Evolutionary conservation across 2,329 filamentous ascomycete species (phyloP).

Genomic region (Pseudogymnoascus sp.): DNA sequence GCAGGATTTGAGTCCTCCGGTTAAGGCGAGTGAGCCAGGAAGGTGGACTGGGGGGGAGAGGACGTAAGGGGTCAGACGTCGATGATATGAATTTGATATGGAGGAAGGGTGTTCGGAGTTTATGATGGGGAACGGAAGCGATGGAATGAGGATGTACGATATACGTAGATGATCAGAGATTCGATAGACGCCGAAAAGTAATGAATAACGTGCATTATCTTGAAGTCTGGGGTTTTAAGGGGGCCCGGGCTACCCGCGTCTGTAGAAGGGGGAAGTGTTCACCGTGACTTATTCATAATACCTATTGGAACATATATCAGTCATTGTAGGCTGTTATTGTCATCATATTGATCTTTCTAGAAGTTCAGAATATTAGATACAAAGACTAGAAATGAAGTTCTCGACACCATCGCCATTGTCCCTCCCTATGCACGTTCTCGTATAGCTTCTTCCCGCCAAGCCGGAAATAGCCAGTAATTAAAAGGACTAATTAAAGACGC

Average conservation of each 20-base stretch:
- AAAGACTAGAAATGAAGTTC: background rate
- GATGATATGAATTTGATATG: background rate
- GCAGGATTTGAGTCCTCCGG: slow-evolving; percentile 53
- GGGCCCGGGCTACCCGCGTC: background rate
- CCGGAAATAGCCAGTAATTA: slow-evolving; percentile 6
- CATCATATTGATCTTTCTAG: too few relatives aligned
- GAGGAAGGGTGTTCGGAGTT: background rate
- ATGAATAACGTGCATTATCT: slow-evolving; percentile 1
- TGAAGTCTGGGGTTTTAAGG: background rate
- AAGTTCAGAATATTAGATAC: background rate
- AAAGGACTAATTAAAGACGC: background rate
- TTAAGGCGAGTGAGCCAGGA: slow-evolving; percentile 36
- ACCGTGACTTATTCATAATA: background rate
- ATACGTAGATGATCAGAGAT: slow-evolving; percentile 1
- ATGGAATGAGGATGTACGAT: background rate
- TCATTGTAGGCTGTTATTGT: background rate
- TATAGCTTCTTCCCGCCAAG: background rate
- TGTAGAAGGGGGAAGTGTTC: background rate
- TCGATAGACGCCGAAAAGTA: background rate
- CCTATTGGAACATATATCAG: background rate
- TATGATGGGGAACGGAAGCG: background rate
- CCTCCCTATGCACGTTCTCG: background rate
- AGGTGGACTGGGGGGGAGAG: background rate
- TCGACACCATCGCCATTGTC: background rate
- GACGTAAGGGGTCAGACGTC: background rate